Evolutionary conservation across 495 filamentous ascomycete species (phyloP), one percentile per base, ranked within the genome.

Genomic region (Wilcoxina mikolae): DNA sequence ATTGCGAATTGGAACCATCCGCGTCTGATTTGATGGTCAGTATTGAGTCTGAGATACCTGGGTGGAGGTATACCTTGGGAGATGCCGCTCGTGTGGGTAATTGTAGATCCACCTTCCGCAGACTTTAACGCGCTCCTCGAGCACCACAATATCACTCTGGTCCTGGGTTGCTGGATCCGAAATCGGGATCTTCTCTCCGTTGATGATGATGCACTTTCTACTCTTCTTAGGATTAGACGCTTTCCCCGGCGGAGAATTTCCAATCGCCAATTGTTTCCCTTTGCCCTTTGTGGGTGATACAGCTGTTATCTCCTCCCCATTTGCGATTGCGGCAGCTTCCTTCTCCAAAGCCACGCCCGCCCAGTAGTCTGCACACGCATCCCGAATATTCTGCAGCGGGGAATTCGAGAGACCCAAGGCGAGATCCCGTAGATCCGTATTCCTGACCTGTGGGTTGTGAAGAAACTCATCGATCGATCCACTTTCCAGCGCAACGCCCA

Each of bases 1-100:
- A 77, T 67, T 31, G 70, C 75, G 59, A 76, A 77, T 35, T 77
- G 76, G 23, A 76, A 69, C 75, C 75, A 77, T 1, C 75, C 71
- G 39, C 71, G 68, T 7, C 46, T 35, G n/a, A 35, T 35, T 5
- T 7, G 7, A 35, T 5, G 31, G 15, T 7, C 15, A 35, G 15
- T 5, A 35, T 7, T 35, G 5, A 7, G 31, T 35, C 15, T 35
- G 7, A 15, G 5, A 5, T 35, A 7, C 15, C 31, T 7, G 31
- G 15, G 31, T 7, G 15, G 31, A 15, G 31, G 31, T 15, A 7
- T 35, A 35, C 23, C 74, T 65, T n/a, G 61, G 70, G 68, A 77
- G 69, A 20, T 72, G 71, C 4, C 67, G 68, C 56, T 77, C 69
- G 31, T 70, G 72, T n/a, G 75, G 71, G 56, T 77, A 74, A 53